Base-by-base conservation (phyloP, 2,329 filamentous ascomycete species). In the Fusarium begoniae region DNA sequence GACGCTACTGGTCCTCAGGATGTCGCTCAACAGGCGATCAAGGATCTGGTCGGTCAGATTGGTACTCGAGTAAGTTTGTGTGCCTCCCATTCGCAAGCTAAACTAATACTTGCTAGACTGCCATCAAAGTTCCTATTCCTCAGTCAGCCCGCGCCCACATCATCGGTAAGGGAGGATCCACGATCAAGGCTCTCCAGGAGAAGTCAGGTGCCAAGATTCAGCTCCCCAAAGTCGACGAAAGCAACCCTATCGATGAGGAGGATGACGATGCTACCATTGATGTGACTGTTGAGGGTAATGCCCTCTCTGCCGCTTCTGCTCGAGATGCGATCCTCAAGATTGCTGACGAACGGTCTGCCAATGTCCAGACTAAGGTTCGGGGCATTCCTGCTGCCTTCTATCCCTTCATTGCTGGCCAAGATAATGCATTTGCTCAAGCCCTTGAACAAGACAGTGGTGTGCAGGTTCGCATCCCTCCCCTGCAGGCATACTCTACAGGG, bases 381-480 rank as follows among this genome's bases (percentile, higher is more conserved):
- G 91, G 92, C 55, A 92, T 99, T 68, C 95, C 96, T 13, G 90
- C 94, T 32, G 95, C 98, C 81, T 97, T 96, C 83, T 99, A 96
- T 84, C 96, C 96, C 59, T 99, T 99, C 86, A 92, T 99, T 82
- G 92, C 94, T 30, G 95, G 95, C 55, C 90, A 92, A 15, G 89
- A 93, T 81, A 94, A 95, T 80, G 86, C 89, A 53, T 85, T 90
- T 57, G 84, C 94, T 63, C 87, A 90, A 73, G 88, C 89, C 43
- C 87, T 98, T 59, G 93, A 96, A 82, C 92, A 96, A 81, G 89
- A 89, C 70, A 92, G 92, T 71, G 93, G 94, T 70, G 87, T 98
- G 41, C 92, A 93, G 80, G 88, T 99, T 72, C 90, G 93, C 64
- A 92, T 99, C 53, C 96, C 96, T 48, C 88, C 93, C 58, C 93